A percentile compares a stretch with the other conserved stretches of the same genome.
Evolutionary conservation across 768 basidiomycete species (phyloP).

Genomic region (Tylopilus rubrobrunneus): DNA sequence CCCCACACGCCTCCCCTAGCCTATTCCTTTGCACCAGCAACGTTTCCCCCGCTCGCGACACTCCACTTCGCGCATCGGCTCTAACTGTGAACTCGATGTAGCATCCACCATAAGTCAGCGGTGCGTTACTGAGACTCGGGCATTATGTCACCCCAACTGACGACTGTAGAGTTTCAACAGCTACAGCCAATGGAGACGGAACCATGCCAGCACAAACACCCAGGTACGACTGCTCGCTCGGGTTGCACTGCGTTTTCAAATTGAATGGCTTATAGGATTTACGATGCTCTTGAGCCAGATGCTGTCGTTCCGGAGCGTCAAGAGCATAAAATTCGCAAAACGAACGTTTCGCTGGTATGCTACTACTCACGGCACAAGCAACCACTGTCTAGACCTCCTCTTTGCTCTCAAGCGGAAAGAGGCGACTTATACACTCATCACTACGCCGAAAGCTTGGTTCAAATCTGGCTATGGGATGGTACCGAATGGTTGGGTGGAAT

Average conservation of each 20-base stretch:
- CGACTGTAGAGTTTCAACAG: background rate
- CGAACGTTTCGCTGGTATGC: background rate
- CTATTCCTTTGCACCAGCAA: background rate
- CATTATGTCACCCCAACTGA: no score
- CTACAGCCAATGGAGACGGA: background rate
- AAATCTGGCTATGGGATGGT: background rate
- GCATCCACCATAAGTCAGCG: background rate
- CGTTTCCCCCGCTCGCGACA: background rate
- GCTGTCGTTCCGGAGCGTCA: background rate
- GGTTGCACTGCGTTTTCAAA: background rate
- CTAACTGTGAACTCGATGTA: background rate
- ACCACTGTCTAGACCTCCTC: background rate
- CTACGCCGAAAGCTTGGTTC: background rate
- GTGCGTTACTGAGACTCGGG: background rate
- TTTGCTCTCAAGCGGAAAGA: background rate
- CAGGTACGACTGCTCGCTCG: background rate
- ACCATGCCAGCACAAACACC: background rate
- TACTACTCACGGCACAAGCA: background rate
- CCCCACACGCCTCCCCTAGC: background rate
- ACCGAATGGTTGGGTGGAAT: background rate
- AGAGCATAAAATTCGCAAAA: background rate
- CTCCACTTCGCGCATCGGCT: background rate
- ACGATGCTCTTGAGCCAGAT: background rate
- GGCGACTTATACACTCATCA: background rate
- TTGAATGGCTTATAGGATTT: background rate